Conservation (phyloP, 345 rosid species). For the Nephelium lappaceum region DNA sequence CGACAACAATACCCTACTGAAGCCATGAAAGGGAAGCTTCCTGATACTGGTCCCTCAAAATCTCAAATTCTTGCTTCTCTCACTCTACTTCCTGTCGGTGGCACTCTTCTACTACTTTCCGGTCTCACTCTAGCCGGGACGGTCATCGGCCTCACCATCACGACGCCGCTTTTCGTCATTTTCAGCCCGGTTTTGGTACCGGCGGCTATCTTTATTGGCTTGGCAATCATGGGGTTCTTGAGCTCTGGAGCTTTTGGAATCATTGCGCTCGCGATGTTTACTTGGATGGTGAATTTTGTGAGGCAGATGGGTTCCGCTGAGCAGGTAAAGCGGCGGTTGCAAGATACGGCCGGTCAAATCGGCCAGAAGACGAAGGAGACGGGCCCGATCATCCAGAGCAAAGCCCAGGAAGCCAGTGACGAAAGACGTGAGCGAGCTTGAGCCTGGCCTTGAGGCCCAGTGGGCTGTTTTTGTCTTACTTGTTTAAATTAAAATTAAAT, state of each 20-base stretch:
- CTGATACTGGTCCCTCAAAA: constrained; percentile 28
- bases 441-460: not conserved
- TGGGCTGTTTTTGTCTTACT: not conserved
- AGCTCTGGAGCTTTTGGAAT: constrained; percentile 49
- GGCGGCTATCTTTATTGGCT: constrained; percentile 33
- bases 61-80: constrained; percentile 31
- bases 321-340: constrained; percentile 24
- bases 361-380: constrained; percentile 39
- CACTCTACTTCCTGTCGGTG: constrained; percentile 37
- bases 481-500: not conserved
- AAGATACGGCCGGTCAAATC: constrained; percentile 26
- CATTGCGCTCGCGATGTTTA: constrained; percentile 41
- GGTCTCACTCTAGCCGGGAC: constrained; percentile 40
- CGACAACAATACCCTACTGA: constrained; percentile 3
- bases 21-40: constrained; percentile 1
- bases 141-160: constrained; percentile 34
- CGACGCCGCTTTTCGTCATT: constrained; percentile 46
- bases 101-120: constrained; percentile 37
- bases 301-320: constrained; percentile 17
- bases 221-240: constrained; percentile 43
- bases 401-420: constrained; percentile 29
- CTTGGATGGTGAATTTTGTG: constrained; percentile 31
- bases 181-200: constrained; percentile 54
- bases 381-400: constrained; percentile 32
- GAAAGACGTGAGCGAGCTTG: not conserved